Percentiles rank a stretch among this genome's conserved stretches.
These are phyloP conservation scores for Echites panduratus DNA, from an alignment of 257 asterid species.

Conservation along the genomic window DNA sequence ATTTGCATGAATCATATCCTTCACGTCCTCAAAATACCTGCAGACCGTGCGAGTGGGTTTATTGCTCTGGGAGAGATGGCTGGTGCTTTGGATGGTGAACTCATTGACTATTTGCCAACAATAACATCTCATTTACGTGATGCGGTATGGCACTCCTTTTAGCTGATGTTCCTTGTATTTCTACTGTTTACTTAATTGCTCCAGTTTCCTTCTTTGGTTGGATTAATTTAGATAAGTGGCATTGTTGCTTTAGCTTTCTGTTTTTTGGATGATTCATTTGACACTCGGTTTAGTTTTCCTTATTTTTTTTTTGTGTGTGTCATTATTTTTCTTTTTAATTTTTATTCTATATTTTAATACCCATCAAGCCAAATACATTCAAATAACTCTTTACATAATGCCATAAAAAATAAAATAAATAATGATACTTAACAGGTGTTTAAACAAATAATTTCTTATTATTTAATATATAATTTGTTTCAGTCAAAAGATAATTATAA, in stretches of 20 bases:
- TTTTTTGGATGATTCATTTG: neutral
- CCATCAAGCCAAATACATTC: no score
- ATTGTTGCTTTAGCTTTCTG: neutral
- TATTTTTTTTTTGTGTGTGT: no score
- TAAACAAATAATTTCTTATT: no score
- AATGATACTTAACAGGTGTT: no score
- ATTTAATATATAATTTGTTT: no score
- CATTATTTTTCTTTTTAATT: neutral
- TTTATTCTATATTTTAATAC: no score
- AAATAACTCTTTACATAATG: no score
- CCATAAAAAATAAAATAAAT: no score
- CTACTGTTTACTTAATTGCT: constrained; percentile 2
- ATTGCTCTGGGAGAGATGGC: constrained; percentile 99
- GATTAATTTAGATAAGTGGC: neutral
- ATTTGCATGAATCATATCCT: constrained; percentile 99
- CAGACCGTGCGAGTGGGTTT: constrained; percentile 96
- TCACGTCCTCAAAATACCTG: constrained; percentile 93
- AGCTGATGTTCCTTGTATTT: constrained; percentile 6
- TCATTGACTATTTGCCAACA: constrained; percentile 94
- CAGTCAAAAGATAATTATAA: no score
- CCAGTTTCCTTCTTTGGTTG: neutral
- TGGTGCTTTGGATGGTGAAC: constrained; percentile 99
- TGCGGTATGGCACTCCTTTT: constrained; percentile 55
- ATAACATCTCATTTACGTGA: constrained; percentile 94
- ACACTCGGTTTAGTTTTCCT: neutral